Evolutionary conservation across 73 alveolate genomes (phyloP).

Genomic region (Tetrahymena borealis): DNA sequence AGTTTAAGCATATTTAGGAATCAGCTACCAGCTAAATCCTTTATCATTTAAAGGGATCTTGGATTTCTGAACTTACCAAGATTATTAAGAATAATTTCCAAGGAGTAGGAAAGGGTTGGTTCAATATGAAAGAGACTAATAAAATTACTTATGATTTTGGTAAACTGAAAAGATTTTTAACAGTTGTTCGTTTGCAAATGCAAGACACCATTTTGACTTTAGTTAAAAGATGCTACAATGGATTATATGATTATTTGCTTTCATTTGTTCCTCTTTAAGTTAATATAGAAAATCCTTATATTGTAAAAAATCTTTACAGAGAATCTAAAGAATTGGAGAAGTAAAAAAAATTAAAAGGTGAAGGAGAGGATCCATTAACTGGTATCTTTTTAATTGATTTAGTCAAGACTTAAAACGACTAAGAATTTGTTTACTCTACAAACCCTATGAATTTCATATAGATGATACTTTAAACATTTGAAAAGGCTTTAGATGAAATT

Average conservation of each 20-base stretch:
- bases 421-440: slow-evolving; percentile 60
- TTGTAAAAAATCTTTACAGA: slow-evolving; percentile 70
- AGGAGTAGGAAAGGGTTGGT: slow-evolving; percentile 98
- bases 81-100: slow-evolving; percentile 82
- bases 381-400: slow-evolving; percentile 74
- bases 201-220: slow-evolving; percentile 83
- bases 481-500: slow-evolving; percentile 87
- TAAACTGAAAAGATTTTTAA: slow-evolving; percentile 89
- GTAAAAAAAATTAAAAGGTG: slow-evolving; percentile 55
- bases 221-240: slow-evolving; percentile 73
- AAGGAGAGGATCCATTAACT: slow-evolving; percentile 55
- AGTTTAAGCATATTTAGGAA: slow-evolving; percentile 85
- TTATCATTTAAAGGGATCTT: slow-evolving; percentile 78
- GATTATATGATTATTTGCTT: slow-evolving; percentile 80
- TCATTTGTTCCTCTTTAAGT: slow-evolving; percentile 80
- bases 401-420: slow-evolving; percentile 42
- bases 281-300: slow-evolving; percentile 63
- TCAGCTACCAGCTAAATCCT: slow-evolving; percentile 75
- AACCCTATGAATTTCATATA: slow-evolving; percentile 82
- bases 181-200: slow-evolving; percentile 90
- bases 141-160: slow-evolving; percentile 96
- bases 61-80: slow-evolving; percentile 86
- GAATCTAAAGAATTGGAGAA: slow-evolving; percentile 54
- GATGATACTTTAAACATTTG: slow-evolving; percentile 81
- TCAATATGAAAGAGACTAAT: slow-evolving; percentile 88